Percentiles rank a stretch among this genome's conserved stretches.
Evolutionary conservation across 2,329 filamentous ascomycete species (phyloP).

Genomic region (Phyllosticta ampelicida): DNA sequence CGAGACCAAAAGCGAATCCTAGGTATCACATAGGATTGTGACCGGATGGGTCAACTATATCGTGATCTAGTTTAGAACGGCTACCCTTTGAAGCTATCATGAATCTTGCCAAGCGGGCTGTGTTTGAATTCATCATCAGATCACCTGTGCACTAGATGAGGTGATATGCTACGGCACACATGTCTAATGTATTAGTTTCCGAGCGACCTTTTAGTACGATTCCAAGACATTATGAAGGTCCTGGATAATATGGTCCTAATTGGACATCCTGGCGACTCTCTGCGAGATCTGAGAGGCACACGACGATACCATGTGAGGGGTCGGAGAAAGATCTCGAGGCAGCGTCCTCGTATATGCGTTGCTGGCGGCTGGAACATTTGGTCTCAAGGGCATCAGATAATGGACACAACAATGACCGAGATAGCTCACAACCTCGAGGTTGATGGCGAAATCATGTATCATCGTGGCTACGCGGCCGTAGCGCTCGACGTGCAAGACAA

Average conservation of each 20-base stretch:
- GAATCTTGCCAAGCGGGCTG: too few species aligned
- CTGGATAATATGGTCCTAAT: slow-evolving; percentile 30
- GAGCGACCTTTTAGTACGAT: slow-evolving; percentile 52
- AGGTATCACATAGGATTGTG: too few species aligned
- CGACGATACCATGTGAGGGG: neutral
- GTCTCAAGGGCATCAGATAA: neutral
- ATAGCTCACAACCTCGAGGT: slow-evolving; percentile 26
- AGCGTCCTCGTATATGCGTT: neutral
- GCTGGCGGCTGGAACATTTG: neutral
- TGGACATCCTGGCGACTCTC: slow-evolving; percentile 16
- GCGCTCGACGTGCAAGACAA: slow-evolving; percentile 44
- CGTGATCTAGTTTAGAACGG: too few species aligned
- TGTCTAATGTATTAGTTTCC: slow-evolving; percentile 48
- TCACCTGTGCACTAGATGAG: slow-evolving; percentile 30
- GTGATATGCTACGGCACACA: slow-evolving; percentile 46
- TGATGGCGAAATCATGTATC: slow-evolving; percentile 44
- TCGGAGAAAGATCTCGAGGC: neutral
- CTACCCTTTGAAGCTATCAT: too few species aligned
- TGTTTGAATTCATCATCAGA: too few species aligned
- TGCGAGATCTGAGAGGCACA: neutral
- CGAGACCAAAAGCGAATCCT: too few species aligned
- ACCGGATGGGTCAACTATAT: too few species aligned
- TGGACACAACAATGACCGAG: neutral
- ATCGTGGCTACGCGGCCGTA: slow-evolving; percentile 37
- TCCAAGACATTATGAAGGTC: slow-evolving; percentile 51